Evolutionary conservation across 2,329 filamentous ascomycete species (phyloP), one percentile per base, ranked within the genome.

Genomic region (Fusarium proliferatum): DNA sequence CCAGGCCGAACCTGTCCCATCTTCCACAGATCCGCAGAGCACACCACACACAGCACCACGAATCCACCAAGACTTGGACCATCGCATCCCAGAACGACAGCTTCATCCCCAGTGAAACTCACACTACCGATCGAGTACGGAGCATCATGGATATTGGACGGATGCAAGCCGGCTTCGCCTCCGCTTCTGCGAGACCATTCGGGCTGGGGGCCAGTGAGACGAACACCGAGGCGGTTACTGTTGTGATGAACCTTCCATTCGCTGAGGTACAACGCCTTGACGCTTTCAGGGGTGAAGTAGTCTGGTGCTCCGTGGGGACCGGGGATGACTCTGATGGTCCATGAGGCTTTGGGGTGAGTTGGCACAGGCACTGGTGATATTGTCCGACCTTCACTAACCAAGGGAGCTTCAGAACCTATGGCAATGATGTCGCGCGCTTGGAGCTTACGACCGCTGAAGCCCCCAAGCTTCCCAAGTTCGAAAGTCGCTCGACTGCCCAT

Each of bases 1-100:
- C 84, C 84, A 4, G 82, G 81, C 12, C 79, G 78, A 19, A 83
- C 76, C 64, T 84, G 84, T 15, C 84, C 84, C 30, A 85, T 67
- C 71, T 84, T 84, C 82, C 82, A 85, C 73, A 85, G 74, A 38
- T 85, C 83, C 2, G 80, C 80, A 17, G 80, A 79, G 9, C 79
- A 79, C 9, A 85, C 79, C 0, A 82, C 80, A 26, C 79, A 82
- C 33, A 82, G 81, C 2, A 82, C 81, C 5, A 85, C 77, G 28
- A 85, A 84, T 0, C 84, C 84, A 21, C 83, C 84, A 0, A 85
- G 79, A 39, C 82, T 83, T 1, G 84, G 84, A 0, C 82, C 83
- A 67, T 86, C 84, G 11, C 78, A 79, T 0, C 80, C 76, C 10
- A 85, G 72, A 6, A 85, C 78, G 4, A 85, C 82, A 5, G 82